Percentiles rank a stretch among this genome's conserved stretches.
These are phyloP conservation scores for Cymodocea nodosa DNA, from an alignment of 116 monocot species.

Conservation along the genomic window DNA sequence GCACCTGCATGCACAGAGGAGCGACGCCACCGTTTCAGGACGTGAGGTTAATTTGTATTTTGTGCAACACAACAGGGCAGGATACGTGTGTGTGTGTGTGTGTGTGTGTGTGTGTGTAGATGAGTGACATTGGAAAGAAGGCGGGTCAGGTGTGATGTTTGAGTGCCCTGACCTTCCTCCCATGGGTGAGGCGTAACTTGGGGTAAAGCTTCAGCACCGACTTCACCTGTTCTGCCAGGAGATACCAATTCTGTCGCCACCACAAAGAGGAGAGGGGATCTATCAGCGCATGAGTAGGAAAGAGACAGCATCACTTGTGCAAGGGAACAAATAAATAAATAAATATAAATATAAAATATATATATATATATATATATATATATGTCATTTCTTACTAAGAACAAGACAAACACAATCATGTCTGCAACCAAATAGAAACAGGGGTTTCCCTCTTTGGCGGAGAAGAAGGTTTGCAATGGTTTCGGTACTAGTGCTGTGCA, in stretches of 20 bases:
- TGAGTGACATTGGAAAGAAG: background rate
- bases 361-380: too few relatives aligned
- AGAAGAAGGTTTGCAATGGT: background rate
- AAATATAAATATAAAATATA: too few relatives aligned
- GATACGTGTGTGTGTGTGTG: too few relatives aligned
- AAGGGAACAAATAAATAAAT: too few relatives aligned
- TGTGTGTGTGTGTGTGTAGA: too few relatives aligned
- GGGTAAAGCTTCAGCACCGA: slow-evolving; percentile 46
- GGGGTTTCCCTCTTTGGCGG: background rate
- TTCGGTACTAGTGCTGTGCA: too few relatives aligned
- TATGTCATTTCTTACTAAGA: too few relatives aligned
- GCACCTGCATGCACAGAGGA: slow-evolving; percentile 21
- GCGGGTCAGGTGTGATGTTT: too few relatives aligned
- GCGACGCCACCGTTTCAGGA: background rate
- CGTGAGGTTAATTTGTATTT: too few relatives aligned
- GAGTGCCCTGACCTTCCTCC: slow-evolving; percentile 37
- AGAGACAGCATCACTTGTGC: background rate
- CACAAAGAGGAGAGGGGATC: background rate
- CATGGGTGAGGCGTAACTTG: slow-evolving; percentile 33
- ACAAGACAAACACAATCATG: too few relatives aligned
- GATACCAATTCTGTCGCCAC: slow-evolving; percentile 31
- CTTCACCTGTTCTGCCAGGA: slow-evolving; percentile 32
- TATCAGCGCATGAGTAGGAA: background rate
- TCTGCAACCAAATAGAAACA: background rate
- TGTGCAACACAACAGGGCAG: background rate